Percentiles rank a stretch among this genome's conserved stretches.
These are phyloP conservation scores for Solanum lignicaule DNA, from an alignment of 257 asterid genomes.

Conservation along the genomic window DNA sequence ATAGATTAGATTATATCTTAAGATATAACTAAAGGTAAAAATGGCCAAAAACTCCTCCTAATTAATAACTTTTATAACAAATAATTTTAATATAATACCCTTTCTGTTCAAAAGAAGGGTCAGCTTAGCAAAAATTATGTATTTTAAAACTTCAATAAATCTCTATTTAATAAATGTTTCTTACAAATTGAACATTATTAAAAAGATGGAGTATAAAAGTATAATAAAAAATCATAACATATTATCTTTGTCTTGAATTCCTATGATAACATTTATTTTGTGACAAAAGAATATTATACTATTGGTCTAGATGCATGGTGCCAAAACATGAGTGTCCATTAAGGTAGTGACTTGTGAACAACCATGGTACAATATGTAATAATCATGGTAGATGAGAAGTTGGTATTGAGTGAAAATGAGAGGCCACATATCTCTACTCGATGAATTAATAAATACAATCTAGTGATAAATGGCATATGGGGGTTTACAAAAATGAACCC, in stretches of 20 bases:
- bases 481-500: neutral
- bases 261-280: too few species aligned
- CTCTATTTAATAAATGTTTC: too few species aligned
- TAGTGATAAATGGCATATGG: neutral
- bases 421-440: neutral
- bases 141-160: too few species aligned
- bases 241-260: neutral
- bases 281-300: neutral
- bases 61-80: too few species aligned
- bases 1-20: neutral
- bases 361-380: neutral
- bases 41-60: neutral
- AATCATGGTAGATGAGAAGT: neutral
- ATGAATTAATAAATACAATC: neutral
- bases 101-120: neutral
- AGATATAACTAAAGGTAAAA: neutral
- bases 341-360: neutral
- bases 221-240: neutral
- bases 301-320: neutral
- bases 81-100: too few species aligned
- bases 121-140: too few species aligned
- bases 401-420: neutral
- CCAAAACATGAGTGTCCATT: neutral
- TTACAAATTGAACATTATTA: neutral
- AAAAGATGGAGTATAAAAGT: neutral